Conservation (phyloP, 1,284 basidiomycete species). For the Termitomyces sp. region DNA sequence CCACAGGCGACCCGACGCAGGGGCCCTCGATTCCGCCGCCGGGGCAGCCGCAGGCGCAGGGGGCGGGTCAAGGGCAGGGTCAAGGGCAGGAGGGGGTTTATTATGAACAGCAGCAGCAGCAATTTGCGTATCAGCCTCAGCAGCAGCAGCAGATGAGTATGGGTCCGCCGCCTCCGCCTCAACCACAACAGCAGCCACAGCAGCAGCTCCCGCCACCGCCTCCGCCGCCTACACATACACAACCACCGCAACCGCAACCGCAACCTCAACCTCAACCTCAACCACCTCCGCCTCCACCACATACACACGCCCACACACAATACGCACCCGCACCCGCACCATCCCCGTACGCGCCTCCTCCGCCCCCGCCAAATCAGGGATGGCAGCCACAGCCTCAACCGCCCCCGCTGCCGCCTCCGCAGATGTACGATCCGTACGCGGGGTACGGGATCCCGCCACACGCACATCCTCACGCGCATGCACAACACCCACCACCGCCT, state of each 20-base stretch:
- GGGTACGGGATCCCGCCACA: background rate
- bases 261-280: background rate
- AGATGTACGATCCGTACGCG: background rate
- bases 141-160: conserved; percentile 9
- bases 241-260: background rate
- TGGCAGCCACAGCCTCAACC: conserved; percentile 9
- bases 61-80: background rate
- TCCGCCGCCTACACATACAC: background rate
- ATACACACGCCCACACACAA: no score
- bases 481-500: background rate
- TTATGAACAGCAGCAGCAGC: conserved; percentile 10
- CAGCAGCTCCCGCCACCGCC: background rate
- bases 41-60: background rate
- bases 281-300: background rate
- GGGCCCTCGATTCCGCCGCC: conserved; percentile 23
- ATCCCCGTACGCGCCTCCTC: no score
- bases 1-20: conserved; percentile 26
- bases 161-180: background rate
- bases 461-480: no score
- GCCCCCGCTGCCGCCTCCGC: background rate
- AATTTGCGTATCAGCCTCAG: no score
- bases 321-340: background rate
- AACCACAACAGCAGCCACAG: background rate
- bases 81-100: background rate
- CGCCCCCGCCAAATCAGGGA: conserved; percentile 12